Conservation (phyloP, 1,139 yeast species). For the Blastobotrys persicus region DNA sequence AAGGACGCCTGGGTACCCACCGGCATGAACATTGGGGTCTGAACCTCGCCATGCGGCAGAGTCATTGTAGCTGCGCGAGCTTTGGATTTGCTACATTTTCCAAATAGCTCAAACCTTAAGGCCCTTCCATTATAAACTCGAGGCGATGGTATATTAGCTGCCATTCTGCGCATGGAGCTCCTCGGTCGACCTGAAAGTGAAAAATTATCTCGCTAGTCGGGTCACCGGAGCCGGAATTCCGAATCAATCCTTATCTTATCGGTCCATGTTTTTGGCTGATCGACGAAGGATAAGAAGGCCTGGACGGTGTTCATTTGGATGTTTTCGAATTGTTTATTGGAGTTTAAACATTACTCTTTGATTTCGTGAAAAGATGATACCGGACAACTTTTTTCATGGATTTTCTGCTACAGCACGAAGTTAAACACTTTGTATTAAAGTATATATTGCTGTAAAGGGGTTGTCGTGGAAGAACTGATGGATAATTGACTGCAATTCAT, state of each 20-base stretch:
- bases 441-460: background rate
- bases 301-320: too few relatives aligned
- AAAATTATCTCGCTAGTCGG: background rate
- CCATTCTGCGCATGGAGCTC: slow-evolving; percentile 4
- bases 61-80: slow-evolving; percentile 45
- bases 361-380: too few relatives aligned
- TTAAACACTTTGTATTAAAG: background rate
- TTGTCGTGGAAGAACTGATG: background rate
- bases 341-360: too few relatives aligned
- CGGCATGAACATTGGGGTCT: slow-evolving; percentile 49
- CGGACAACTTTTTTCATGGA: too few relatives aligned
- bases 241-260: background rate
- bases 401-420: too few relatives aligned
- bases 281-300: too few relatives aligned
- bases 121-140: slow-evolving; percentile 32
- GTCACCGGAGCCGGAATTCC: background rate
- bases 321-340: too few relatives aligned
- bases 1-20: slow-evolving; percentile 48
- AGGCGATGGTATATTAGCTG: background rate
- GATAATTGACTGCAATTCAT: too few relatives aligned
- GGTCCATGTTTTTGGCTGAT: too few relatives aligned
- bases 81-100: slow-evolving; percentile 42
- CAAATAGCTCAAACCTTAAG: slow-evolving; percentile 40
- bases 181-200: background rate
- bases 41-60: slow-evolving; percentile 45